Conservation (phyloP, 495 filamentous ascomycete genomes). For the Terfezia claveryi region DNA sequence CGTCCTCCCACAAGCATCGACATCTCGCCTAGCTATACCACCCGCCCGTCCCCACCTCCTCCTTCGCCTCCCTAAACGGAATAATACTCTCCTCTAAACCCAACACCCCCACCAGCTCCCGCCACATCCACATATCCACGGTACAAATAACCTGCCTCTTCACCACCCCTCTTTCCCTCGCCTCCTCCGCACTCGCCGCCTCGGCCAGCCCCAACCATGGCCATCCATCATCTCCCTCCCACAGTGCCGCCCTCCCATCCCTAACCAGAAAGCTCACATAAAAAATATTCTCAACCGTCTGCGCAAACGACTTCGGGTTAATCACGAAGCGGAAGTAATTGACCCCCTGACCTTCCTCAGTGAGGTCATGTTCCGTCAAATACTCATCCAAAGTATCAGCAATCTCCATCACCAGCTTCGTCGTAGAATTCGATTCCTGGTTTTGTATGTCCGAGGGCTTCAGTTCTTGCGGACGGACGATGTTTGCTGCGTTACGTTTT, state of each 20-base stretch:
- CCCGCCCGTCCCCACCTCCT: neutral
- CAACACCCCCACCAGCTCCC: neutral
- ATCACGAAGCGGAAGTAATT: slow-evolving; percentile 64
- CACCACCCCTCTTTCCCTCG: slow-evolving; percentile 3
- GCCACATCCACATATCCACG: neutral
- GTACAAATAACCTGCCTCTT: neutral
- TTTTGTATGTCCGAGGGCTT: slow-evolving; percentile 45
- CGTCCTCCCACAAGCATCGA: too few species aligned
- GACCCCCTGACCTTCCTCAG: slow-evolving; percentile 31
- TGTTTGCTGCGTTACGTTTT: slow-evolving; percentile 37
- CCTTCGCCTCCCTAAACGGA: neutral
- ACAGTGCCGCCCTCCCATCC: slow-evolving; percentile 44
- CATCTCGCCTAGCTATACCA: too few species aligned
- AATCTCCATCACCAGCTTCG: slow-evolving; percentile 43
- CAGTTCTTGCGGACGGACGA: slow-evolving; percentile 54
- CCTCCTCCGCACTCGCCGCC: slow-evolving; percentile 4
- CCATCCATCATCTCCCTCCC: slow-evolving; percentile 23
- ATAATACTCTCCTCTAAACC: neutral
- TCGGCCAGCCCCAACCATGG: slow-evolving; percentile 26
- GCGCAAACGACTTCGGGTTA: slow-evolving; percentile 75
- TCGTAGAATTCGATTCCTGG: slow-evolving; percentile 45
- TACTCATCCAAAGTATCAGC: slow-evolving; percentile 19
- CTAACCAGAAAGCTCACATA: slow-evolving; percentile 85
- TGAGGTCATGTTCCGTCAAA: slow-evolving; percentile 19
- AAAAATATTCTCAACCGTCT: slow-evolving; percentile 94